Evolutionary conservation across 83 land plant genomes (phyloP), one percentile per base, ranked within the genome.

Genomic region (Picea abies): DNA sequence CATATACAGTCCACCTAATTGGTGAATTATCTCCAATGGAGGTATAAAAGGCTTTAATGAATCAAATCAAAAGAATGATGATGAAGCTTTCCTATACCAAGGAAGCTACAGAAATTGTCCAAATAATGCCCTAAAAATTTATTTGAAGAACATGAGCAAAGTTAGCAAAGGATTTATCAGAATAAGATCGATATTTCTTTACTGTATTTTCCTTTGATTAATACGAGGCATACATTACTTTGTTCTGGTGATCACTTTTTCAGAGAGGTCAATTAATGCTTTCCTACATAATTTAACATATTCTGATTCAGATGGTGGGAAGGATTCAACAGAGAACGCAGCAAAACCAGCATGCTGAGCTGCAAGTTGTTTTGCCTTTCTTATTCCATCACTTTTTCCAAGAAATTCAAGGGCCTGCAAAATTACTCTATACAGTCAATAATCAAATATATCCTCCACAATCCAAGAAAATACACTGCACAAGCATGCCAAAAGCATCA

Each of bases 401-500:
- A 95, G 89, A 78, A 89, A 87, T 64, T 95, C 91, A 39, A 95
- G 87, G 10, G 98, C 98, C 97, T 93, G 85, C 47, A 66, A 73
- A 23, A 14, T 79, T 83, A 66, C 56, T 49, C 20, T n/a, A 22
- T 25, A 49, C 5, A 22, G 6, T 61, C 67, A 61, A 64, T 52
- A 32, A 58, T 29, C 17, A 49, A 69, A 63, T 62, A 56, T 47
- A 52, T 19, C 49, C 63, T 79, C 25, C 29, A 68, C 29, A 20
- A 37, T 72, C 41, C n/a, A 44, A 44, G 14, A 70, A 71, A n/a
- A 67, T 20, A 22, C 7, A 23, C 26, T 76, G 29, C 12, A 41
- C 52, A 7, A 41, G 25, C 16, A 80, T 26, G 41, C 3, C 12
- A 4, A 8, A 32, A 64, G 12, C 23, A 66, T 26, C 41, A 52